phyloP scores from a whole-genome alignment of 2,329 filamentous ascomycete genomes.

The Ascochyta pisi region DNA sequence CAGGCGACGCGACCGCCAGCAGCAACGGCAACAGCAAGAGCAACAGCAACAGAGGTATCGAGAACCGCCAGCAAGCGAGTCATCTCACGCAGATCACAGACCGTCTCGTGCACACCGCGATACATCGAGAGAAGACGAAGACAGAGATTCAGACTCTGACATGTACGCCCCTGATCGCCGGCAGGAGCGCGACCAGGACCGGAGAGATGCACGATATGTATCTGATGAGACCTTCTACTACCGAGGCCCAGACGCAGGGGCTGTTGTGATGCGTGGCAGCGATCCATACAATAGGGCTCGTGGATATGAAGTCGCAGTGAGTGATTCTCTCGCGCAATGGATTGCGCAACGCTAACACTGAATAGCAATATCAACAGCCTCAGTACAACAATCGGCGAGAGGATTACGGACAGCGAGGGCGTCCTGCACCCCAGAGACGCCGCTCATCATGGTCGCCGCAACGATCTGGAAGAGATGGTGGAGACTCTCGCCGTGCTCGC shows the following conservation, averaged over 20 bases:
- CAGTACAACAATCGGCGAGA: slow-evolving; percentile 15
- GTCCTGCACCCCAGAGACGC: slow-evolving; percentile 29
- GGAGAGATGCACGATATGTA: slow-evolving; percentile 22
- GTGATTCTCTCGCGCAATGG: neutral
- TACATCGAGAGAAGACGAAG: neutral
- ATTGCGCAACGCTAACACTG: slow-evolving; percentile 6
- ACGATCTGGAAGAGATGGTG: slow-evolving; percentile 24
- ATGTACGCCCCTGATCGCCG: slow-evolving; percentile 31
- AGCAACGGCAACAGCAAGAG: neutral
- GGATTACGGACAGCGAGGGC: slow-evolving; percentile 14
- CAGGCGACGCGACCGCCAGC: slow-evolving; percentile 19
- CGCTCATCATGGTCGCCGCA: slow-evolving; percentile 41
- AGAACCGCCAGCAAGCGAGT: slow-evolving; percentile 1
- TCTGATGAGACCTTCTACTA: slow-evolving; percentile 27
- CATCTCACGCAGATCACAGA: neutral
- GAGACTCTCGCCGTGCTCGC: slow-evolving; percentile 22
- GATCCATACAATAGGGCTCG: slow-evolving; percentile 17
- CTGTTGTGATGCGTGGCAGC: slow-evolving; percentile 22
- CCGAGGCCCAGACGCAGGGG: slow-evolving; percentile 20
- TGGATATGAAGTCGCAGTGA: slow-evolving; percentile 27
- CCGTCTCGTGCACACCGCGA: neutral
- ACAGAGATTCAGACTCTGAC: slow-evolving; percentile 5
- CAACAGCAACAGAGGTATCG: slow-evolving; percentile 3
- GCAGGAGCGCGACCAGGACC: slow-evolving; percentile 22
- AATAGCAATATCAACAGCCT: slow-evolving; percentile 17